Conservation (phyloP, 768 basidiomycete genomes). For the Trametes elegans region DNA sequence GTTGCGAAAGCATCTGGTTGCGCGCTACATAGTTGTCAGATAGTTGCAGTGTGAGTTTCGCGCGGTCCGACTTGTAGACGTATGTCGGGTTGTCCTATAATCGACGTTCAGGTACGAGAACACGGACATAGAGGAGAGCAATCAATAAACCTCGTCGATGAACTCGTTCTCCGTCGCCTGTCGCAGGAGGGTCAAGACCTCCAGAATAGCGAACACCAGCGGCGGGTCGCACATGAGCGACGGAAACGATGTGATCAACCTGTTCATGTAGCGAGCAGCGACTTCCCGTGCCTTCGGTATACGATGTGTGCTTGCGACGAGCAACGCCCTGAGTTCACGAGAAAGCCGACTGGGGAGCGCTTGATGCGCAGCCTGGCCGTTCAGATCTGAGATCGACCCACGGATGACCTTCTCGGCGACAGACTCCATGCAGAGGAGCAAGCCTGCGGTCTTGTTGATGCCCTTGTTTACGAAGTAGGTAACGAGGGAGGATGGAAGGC, state of each 20-base stretch:
- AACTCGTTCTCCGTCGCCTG: slow-evolving; percentile 89
- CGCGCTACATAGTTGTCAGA: slow-evolving; percentile 85
- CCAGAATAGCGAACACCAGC: slow-evolving; percentile 86
- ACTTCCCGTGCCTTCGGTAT: slow-evolving; percentile 78
- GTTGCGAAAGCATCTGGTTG: slow-evolving; percentile 75
- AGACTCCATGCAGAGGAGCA: slow-evolving; percentile 79
- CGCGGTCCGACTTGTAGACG: slow-evolving; percentile 77
- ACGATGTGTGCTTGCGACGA: slow-evolving; percentile 80
- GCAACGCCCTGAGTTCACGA: slow-evolving; percentile 68
- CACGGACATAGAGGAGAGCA: neutral
- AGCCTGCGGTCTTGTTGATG: slow-evolving; percentile 64
- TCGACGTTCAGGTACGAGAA: neutral
- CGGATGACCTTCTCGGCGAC: slow-evolving; percentile 87
- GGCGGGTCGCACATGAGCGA: slow-evolving; percentile 90
- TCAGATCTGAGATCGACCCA: slow-evolving; percentile 70
- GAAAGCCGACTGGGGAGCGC: slow-evolving; percentile 67
- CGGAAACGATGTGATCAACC: slow-evolving; percentile 87
- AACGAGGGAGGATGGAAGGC: slow-evolving; percentile 77
- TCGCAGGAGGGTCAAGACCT: slow-evolving; percentile 86
- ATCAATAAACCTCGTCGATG: slow-evolving; percentile 69
- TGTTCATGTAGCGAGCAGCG: slow-evolving; percentile 79
- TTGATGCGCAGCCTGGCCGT: slow-evolving; percentile 74
- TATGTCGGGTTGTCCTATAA: slow-evolving; percentile 83
- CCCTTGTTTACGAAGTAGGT: slow-evolving; percentile 87
- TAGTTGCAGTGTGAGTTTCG: slow-evolving; percentile 71